A percentile compares a stretch with the other conserved stretches of the same genome.
phyloP scores from a whole-genome alignment of 2,329 filamentous ascomycete species.

The Penicillium sp. region DNA sequence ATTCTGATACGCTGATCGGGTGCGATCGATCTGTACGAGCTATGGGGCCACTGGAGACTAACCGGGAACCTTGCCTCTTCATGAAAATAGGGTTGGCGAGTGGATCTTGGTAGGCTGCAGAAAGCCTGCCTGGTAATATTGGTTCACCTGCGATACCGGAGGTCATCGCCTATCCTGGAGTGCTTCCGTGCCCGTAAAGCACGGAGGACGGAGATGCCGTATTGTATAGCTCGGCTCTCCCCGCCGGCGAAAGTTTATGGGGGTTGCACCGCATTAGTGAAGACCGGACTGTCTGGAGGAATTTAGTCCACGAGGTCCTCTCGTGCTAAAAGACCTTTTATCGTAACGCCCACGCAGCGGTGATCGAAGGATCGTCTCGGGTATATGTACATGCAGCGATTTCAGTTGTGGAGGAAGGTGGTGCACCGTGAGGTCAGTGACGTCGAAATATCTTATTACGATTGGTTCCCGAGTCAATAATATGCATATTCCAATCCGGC shows the following conservation, averaged over 20 bases:
- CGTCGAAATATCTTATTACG: neutral
- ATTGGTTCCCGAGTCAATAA: neutral
- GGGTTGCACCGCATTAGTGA: neutral
- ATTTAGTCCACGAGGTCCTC: neutral
- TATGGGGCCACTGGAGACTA: neutral
- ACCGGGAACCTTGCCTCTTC: neutral
- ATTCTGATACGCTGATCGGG: conserved; percentile 14
- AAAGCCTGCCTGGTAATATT: neutral
- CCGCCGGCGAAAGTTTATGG: neutral
- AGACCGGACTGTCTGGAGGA: neutral
- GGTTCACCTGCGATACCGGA: neutral
- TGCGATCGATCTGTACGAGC: conserved; percentile 2
- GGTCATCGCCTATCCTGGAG: neutral
- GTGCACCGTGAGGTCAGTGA: too few relatives aligned
- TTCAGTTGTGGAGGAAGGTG: neutral
- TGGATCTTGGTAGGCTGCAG: neutral
- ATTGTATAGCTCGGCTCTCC: neutral
- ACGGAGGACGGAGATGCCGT: neutral
- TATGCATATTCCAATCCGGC: neutral
- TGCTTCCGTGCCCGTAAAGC: neutral
- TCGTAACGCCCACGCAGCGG: neutral
- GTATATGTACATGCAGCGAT: neutral
- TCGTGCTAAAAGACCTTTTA: neutral
- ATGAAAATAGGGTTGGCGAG: neutral
- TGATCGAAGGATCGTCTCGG: neutral